A percentile compares a stretch with the other conserved stretches of the same genome.
Evolutionary conservation across 2,329 filamentous ascomycete species (phyloP).

Genomic region (Chalaropsis ovoidea): DNA sequence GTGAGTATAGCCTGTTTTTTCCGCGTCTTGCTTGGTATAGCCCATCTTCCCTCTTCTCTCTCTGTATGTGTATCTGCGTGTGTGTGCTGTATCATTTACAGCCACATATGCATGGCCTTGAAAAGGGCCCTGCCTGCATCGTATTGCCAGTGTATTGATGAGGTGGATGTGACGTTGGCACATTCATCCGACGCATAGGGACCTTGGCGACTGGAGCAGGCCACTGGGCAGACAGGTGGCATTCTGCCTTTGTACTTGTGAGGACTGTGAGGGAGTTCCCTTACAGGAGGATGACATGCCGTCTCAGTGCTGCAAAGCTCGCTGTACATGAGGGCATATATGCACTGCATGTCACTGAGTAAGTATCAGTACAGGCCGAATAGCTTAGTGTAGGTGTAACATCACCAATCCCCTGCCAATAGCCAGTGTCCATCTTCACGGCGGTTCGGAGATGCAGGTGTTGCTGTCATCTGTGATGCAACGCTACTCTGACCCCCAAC

Average conservation of each 20-base stretch:
- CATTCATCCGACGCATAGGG: neutral
- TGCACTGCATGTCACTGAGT: too few relatives aligned
- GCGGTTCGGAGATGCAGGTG: too few relatives aligned
- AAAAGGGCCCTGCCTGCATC: neutral
- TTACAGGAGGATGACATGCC: neutral
- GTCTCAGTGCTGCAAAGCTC: neutral
- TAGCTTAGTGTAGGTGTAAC: too few relatives aligned
- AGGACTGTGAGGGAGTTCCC: neutral
- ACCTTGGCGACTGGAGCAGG: neutral
- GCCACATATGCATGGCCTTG: conserved; percentile 1
- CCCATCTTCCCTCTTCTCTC: too few relatives aligned
- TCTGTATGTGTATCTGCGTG: neutral
- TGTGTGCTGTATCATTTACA: neutral
- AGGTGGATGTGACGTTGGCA: neutral
- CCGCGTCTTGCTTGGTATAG: neutral
- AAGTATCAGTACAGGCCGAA: too few relatives aligned
- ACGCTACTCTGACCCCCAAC: neutral
- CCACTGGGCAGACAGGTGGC: neutral
- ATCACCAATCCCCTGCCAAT: too few relatives aligned
- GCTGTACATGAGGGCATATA: neutral
- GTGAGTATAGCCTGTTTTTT: neutral
- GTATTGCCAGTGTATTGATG: neutral
- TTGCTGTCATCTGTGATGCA: neutral
- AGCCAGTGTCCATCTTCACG: too few relatives aligned
- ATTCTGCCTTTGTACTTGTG: neutral